A percentile compares a stretch with the other conserved stretches of the same genome.
These are phyloP conservation scores for Cymbomonas tetramitiformis DNA, from an alignment of 139 green algal species.

Conservation along the genomic window DNA sequence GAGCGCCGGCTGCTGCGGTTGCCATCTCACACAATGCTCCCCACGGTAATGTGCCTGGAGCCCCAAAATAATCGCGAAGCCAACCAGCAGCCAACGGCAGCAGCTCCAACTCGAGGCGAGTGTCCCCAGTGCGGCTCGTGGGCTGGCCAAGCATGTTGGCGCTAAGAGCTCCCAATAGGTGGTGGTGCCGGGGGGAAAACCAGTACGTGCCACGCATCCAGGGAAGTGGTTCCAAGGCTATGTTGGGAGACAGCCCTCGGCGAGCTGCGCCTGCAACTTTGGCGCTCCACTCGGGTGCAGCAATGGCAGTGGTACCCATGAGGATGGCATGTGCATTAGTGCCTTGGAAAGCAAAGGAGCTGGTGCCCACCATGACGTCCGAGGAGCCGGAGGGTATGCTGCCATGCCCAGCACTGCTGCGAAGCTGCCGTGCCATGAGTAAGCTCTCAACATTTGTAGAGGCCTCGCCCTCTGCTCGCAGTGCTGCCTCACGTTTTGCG, in stretches of 20 bases:
- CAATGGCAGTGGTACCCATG: background rate
- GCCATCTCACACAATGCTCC: too few species aligned
- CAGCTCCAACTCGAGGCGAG: too few species aligned
- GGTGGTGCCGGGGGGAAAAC: background rate
- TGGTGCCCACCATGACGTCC: constrained; percentile 31
- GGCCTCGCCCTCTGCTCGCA: background rate
- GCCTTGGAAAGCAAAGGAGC: constrained; percentile 70
- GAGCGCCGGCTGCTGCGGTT: too few species aligned
- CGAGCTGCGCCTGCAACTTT: background rate
- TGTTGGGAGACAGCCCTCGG: background rate
- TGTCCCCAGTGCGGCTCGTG: too few species aligned
- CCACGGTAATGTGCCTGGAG: too few species aligned
- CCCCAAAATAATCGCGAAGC: too few species aligned
- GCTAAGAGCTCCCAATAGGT: background rate
- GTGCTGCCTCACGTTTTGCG: background rate
- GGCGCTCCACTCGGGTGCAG: background rate
- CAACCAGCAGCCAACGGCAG: too few species aligned
- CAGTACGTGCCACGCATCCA: background rate
- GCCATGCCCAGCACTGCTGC: background rate
- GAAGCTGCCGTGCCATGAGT: background rate
- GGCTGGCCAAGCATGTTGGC: background rate
- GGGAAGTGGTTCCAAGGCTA: background rate
- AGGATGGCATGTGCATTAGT: constrained; percentile 44
- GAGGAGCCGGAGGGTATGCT: background rate
- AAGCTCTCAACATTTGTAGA: background rate